Evolutionary conservation across 345 rosid genomes (phyloP), one percentile per base, ranked within the genome.

Genomic region (Acer yangbiense): DNA sequence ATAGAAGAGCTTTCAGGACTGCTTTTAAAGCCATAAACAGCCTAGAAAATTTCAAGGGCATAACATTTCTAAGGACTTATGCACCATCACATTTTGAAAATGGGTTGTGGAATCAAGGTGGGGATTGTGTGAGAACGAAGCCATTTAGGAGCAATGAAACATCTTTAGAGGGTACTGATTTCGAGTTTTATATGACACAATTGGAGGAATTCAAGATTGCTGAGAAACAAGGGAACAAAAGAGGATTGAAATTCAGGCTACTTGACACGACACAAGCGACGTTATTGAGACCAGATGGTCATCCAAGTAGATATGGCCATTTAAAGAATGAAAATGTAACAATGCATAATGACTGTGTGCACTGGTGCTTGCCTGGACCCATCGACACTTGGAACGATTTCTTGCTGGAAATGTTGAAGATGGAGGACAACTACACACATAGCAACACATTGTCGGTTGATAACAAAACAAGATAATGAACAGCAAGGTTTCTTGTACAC

Each of bases 211-310:
- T 81, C 17, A 77, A 55, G 80, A 81, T 68, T 16, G 86, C 86
- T 35, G 48, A 76, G 44, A 57, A 44, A 21, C 20, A 25, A 41
- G 86, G 80, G 20, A 64, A 41, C 1, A 73, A 43, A 43, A 43
- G 46, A 43, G 46, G 46, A 9, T 43, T 68, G 57, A 54, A n/a
- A 43, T 82, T 84, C 52, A 82, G 79, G 69, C 50, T 86, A 61
- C 75, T 94, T 3, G 97, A 94, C 72, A 84, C 83, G 0, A 92
- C 90, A 2, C 87, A 85, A 72, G 93, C 90, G 0, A 83, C 83
- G 83, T 68, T 87, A 78, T 69, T 94, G 74, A 80, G 98, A 70
- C 92, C 93, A 0, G 96, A 94, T 35, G 98, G 97, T 10, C 97
- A 94, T 73, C 97, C 94, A 0, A 89, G 93, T 76, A 65, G 78